phyloP scores from a whole-genome alignment of 345 rosid species.

The Mercurialis annua region DNA sequence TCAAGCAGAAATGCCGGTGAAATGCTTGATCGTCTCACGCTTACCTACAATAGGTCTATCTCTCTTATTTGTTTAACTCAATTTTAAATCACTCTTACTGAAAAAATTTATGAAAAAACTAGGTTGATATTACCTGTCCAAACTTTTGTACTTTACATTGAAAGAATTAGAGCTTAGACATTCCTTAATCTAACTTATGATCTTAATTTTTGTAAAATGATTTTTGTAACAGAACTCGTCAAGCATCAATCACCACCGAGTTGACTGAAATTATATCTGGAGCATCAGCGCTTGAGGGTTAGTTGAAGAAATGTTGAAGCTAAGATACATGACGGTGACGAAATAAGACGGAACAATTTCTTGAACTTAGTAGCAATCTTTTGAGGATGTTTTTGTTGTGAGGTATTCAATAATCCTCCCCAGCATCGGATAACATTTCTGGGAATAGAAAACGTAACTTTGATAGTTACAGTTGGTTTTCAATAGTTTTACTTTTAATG shows the following conservation, averaged over 20 bases:
- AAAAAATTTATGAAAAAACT: background rate
- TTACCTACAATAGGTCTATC: conserved; percentile 39
- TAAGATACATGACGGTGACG: conserved; percentile 17
- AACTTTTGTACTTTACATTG: background rate
- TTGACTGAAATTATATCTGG: conserved; percentile 97
- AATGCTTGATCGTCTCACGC: conserved; percentile 84
- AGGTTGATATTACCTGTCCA: background rate
- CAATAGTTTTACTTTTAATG: background rate
- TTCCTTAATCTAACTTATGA: background rate
- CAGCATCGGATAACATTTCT: conserved; percentile 14
- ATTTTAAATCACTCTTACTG: no score
- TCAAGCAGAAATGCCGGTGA: conserved; percentile 99
- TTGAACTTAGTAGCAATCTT: conserved; percentile 19
- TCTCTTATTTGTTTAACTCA: no score
- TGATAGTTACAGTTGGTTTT: background rate
- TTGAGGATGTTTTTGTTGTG: conserved; percentile 27
- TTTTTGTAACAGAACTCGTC: conserved; percentile 73
- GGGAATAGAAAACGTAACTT: conserved; percentile 18
- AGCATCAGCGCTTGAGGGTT: conserved; percentile 82
- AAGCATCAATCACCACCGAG: conserved; percentile 97
- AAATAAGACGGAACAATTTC: conserved; percentile 42
- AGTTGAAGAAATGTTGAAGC: conserved; percentile 11
- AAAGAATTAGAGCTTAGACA: background rate
- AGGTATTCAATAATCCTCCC: conserved; percentile 34
- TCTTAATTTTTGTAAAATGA: background rate